Evolutionary conservation across 345 rosid species (phyloP), one percentile per base, ranked within the genome.

Genomic region (Theobroma cacao): DNA sequence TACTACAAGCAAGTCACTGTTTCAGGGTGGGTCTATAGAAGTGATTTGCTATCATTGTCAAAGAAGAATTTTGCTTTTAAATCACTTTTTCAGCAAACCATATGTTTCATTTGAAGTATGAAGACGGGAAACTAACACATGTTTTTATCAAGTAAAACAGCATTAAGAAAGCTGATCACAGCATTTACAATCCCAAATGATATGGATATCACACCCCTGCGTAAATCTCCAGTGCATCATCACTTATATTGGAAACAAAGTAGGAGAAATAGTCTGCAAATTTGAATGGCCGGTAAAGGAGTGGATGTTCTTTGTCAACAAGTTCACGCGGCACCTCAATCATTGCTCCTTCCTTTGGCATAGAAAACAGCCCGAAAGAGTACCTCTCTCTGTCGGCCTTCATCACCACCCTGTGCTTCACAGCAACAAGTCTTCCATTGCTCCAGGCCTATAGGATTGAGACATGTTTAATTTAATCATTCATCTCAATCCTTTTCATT

Each of bases 401-500:
- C 56, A 86, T 80, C 75, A 83, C 80, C 86, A 89, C 92, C 66
- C 89, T 77, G 68, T 89, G 92, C 28, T 74, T 83, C n/a, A 74
- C 79, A 24, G 92, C 86, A 38, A 77, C 58, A 20, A 87, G 79
- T 61, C 91, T 85, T 10, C 85, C 91, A 50, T 89, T 89, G 88
- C 90, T 89, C 91, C 90, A 87, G 11, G 88, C 90, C 92, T 88
- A 56, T 1, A 15, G 6, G 31, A 15, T n/a, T n/a, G n/a, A n/a
- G n/a, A n/a, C n/a, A n/a, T n/a, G 38, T 36, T 36, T 36, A 36
- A 36, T 36, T 36, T 36, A n/a, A n/a, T n/a, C n/a, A 7, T 38
- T 7, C 41, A 38, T 38, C 4, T 38, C 41, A 38, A 38, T 38
- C 41, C 41, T 38, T 38, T 38, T 38, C 41, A n/a, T n/a, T n/a